Base-by-base conservation (phyloP, 345 rosid species). In the Corchorus olitorius region DNA sequence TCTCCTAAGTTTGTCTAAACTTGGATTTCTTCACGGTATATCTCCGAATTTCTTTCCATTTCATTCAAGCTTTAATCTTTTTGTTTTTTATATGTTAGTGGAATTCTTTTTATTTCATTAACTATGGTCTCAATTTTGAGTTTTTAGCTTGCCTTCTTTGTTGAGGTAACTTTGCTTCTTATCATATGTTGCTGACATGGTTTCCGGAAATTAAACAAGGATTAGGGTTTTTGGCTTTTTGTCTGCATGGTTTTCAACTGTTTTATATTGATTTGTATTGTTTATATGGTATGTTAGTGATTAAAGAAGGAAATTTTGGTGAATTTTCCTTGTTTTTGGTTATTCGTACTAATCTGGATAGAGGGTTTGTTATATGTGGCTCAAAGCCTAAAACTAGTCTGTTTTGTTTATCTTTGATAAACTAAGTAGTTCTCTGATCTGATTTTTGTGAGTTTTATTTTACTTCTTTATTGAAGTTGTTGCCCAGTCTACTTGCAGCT, bases 21-120 rank as follows among this genome's bases (percentile, higher is more conserved):
- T 68, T 61, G 63, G 76, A 33, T 63, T 17, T 59, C 56, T 0
- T 53, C 75, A 17, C 75, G 84, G 87, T 84, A 76, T 34, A 10
- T 70, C 37, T 46, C 3, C 72, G 2, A 49, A 2, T 71, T 61
- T 20, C 58, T 17, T 7, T 66, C 2, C 58, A 1, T 49, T 63
- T 79, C 17, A 54, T 45, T 54, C 22, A 11, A 12, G 11, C n/a
- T 70, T 27, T 41, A 5, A 48, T 64, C 45, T 62, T 27, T 71
- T 43, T 48, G 10, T 39, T 20, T 20, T 19, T 65, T 54, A 41
- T 2, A 49, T 49, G 15, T 65, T 13, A 9, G 11, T 2, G 14
- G 16, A 56, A 4, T 41, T 27, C 54, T 1, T 41, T 43, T 15
- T 22, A 11, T 35, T 34, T 20, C 70, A 20, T 16, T 70, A n/a